These are phyloP conservation scores for Paraconiothyrium sp. DNA, from an alignment of 2,329 filamentous ascomycete genomes.

Conservation along the genomic window DNA sequence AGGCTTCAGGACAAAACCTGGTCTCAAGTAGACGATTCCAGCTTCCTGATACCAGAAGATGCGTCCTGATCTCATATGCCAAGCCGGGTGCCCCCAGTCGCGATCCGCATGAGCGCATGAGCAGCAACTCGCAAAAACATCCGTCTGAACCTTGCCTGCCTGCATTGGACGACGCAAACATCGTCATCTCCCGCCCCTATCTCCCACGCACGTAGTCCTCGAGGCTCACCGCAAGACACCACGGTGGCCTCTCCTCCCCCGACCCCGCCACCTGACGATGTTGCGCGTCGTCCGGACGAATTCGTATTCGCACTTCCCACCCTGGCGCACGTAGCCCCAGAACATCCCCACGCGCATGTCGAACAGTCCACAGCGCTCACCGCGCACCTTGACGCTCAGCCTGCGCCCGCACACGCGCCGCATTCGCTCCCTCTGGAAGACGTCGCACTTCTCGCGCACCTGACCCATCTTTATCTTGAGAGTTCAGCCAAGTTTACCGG, in stretches of 20 bases:
- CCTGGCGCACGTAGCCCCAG: conserved; percentile 17
- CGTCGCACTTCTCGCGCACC: conserved; percentile 32
- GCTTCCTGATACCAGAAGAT: conserved; percentile 18
- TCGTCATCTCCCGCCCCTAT: conserved; percentile 25
- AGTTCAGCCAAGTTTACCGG: conserved; percentile 61
- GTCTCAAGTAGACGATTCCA: background rate
- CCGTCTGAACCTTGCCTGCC: conserved; percentile 16
- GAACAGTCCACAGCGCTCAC: conserved; percentile 29
- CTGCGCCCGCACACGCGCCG: conserved; percentile 31
- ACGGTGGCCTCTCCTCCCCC: conserved; percentile 45
- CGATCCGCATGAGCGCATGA: conserved; percentile 30
- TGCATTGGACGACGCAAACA: conserved; percentile 18
- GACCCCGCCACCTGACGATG: conserved; percentile 38
- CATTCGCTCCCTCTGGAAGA: conserved; percentile 21
- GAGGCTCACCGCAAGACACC: conserved; percentile 33
- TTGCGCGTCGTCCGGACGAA: conserved; percentile 45
- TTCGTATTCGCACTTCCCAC: conserved; percentile 30
- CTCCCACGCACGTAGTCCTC: conserved; percentile 19
- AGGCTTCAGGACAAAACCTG: background rate
- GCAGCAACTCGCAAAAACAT: conserved; percentile 30
- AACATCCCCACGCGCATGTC: conserved; percentile 28
- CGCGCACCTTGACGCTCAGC: conserved; percentile 20
- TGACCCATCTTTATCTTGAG: conserved; percentile 38
- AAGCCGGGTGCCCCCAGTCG: conserved; percentile 30
- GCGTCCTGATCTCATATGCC: conserved; percentile 36